Evolutionary conservation across 768 basidiomycete genomes (phyloP), one percentile per base, ranked within the genome.

Genomic region (Butyriboletus loyo): DNA sequence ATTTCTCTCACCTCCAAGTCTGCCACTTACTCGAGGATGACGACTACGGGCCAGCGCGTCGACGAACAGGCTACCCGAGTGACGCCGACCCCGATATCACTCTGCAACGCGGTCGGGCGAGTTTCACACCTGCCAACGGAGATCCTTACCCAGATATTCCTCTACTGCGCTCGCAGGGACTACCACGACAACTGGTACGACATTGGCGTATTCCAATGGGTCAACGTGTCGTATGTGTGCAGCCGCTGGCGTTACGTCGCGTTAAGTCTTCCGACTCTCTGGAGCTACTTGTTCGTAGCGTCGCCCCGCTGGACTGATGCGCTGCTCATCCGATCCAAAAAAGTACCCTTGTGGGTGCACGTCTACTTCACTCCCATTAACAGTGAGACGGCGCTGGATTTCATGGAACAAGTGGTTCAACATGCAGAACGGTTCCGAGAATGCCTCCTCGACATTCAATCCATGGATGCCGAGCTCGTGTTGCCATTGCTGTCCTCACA

Each of bases 271-370:
- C 46, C 46, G 15, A 30, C 17, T 5, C 46, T 51, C 27, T 51
- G 50, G 50, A 22, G 27, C 25, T 43, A 49, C 27, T n/a, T 51
- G 50, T 51, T 49, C 24, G 17, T 51, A 22, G 46, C 13, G 15
- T 35, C 19, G 10, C 32, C 34, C 15, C 7, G 19, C 1, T 49
- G 49, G 49, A 50, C 49, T 4, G 32, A 49, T 0, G 34, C 1
- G 22, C n/a, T 6, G 32, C 27, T 51, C 19, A n/a, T 17, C 27
- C 47, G 46, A n/a, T 49, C 50, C 30, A 31, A 47, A 24, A 17
- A 14, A 19, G 17, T 48, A 31, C 44, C 49, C 22, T 31, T 48
- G 30, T 24, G 30, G 22, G 30, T 49, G n/a, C 21, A 17, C 43
- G 22, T 48, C 24, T 4, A 19, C 48, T 24, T 47, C 30, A 10